Conservation (phyloP, 2,329 filamentous ascomycete species). For the Hymenotorrendiella dingleyae region DNA sequence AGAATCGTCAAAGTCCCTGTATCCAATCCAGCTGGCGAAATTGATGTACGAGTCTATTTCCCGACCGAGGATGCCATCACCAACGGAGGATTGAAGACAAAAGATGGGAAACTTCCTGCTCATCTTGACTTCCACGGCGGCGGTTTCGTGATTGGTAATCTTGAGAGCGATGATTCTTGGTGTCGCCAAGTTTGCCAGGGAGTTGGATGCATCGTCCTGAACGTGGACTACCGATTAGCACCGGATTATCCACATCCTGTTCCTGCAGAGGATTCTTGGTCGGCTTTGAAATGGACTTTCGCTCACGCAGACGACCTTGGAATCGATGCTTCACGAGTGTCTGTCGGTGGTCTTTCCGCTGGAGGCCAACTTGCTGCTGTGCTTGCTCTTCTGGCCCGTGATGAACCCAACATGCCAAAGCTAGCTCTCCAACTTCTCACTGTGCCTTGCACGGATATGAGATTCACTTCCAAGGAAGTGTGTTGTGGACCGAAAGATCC, state of each 20-base stretch:
- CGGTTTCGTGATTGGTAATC: slow-evolving; percentile 19
- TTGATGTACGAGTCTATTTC: slow-evolving; percentile 14
- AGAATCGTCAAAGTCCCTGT: slow-evolving; percentile 13
- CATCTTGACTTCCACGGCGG: slow-evolving; percentile 21
- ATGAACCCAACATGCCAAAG: slow-evolving; percentile 23
- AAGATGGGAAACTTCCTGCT: slow-evolving; percentile 14
- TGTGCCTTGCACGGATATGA: slow-evolving; percentile 32
- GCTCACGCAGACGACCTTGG: slow-evolving; percentile 8
- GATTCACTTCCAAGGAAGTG: slow-evolving; percentile 31
- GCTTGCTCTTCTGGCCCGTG: slow-evolving; percentile 15
- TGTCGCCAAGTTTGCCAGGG: slow-evolving; percentile 17
- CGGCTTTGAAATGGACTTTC: slow-evolving; percentile 36
- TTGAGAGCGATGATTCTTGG: slow-evolving; percentile 18
- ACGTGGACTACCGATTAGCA: slow-evolving; percentile 37
- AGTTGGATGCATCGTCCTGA: slow-evolving; percentile 31
- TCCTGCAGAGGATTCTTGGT: slow-evolving; percentile 39
- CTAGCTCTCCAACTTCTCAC: slow-evolving; percentile 32
- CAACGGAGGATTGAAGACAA: slow-evolving; percentile 7
- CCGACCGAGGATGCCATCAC: slow-evolving; percentile 15
- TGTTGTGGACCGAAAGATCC: slow-evolving; percentile 25
- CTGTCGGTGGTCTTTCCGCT: slow-evolving; percentile 16
- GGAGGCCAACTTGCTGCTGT: slow-evolving; percentile 18
- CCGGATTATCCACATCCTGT: slow-evolving; percentile 41
- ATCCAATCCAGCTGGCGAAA: slow-evolving; percentile 14
- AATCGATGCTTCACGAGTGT: slow-evolving; percentile 13